Conservation (phyloP, 441 rosid genomes). For the Manihot esculenta region DNA sequence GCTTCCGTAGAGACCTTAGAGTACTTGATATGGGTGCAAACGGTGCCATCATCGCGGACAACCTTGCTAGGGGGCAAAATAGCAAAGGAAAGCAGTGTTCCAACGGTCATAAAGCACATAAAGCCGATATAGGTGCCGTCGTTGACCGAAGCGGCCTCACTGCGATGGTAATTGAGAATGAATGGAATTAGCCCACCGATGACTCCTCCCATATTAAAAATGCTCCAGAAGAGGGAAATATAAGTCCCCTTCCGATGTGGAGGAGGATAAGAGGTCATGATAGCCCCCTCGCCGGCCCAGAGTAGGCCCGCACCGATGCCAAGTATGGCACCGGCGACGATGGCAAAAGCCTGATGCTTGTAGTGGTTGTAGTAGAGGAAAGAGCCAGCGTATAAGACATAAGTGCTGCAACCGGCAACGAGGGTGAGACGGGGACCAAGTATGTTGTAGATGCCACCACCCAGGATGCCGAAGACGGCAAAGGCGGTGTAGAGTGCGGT, state of each 20-base stretch:
- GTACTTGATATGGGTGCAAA: constrained; percentile 33
- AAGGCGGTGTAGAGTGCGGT: constrained; percentile 93
- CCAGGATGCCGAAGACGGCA: constrained; percentile 74
- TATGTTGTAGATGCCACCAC: constrained; percentile 87
- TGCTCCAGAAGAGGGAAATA: constrained; percentile 85
- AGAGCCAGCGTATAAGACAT: constrained; percentile 78
- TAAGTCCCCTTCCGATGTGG: constrained; percentile 74
- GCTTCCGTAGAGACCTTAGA: constrained; percentile 39
- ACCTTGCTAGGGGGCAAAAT: constrained; percentile 61
- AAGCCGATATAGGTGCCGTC: constrained; percentile 74
- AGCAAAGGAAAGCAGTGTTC: constrained; percentile 52
- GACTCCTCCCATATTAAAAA: constrained; percentile 90
- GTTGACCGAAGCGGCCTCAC: constrained; percentile 62
- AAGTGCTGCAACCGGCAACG: constrained; percentile 74
- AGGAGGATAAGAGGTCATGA: constrained; percentile 91
- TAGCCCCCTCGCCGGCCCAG: constrained; percentile 94
- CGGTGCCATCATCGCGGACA: constrained; percentile 59
- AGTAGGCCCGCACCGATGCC: constrained; percentile 89
- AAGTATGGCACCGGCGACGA: constrained; percentile 69
- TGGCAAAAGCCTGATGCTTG: constrained; percentile 60
- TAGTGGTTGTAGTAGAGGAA: constrained; percentile 85
- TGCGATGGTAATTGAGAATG: constrained; percentile 52
- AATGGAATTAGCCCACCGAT: constrained; percentile 93
- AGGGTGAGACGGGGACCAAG: constrained; percentile 85
- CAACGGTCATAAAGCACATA: constrained; percentile 62